Evolutionary conservation across 2,329 filamentous ascomycete species (phyloP), one percentile per base, ranked within the genome.

Genomic region (Lasiodiplodia theobromae): DNA sequence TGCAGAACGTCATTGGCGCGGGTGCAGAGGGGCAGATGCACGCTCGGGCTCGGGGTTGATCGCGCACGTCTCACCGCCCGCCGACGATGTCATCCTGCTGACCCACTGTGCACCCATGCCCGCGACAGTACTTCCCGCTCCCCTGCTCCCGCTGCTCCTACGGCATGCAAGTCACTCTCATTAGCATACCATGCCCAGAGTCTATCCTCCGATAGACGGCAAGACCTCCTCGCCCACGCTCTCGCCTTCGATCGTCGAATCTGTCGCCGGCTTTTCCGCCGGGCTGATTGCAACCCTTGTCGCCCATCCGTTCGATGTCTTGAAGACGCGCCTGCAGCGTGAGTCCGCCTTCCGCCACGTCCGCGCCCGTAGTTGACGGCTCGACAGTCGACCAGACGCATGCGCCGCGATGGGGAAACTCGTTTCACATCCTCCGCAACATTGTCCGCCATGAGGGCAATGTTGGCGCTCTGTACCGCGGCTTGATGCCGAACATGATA

Each of bases 311-410:
- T 88, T 99, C 70, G 96, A 99, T 82, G 90, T 99, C 71, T 90
- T 98, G 78, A 99, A 99, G 86, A 98, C 95, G 70, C 91, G 96
- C 71, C 89, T 99, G 77, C 96, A 99, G 83, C 90, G 92, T 94
- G 83, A 69, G 83, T 77, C 49, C n/a, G 64, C 31, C 31, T 44
- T 52, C 52, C 38, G 23, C 37, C 51, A 25, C 40, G n/a, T 12
- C 37, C 21, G 57, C 51, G 23, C 23, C 23, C 37, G 12, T 47
- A 47, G 37, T 40, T 69, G 54, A 70, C 58, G 44, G 52, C 37
- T 28, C 23, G 31, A 23, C 53, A 70, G 68, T 71, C 53, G 66
- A 71, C 51, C 67, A 66, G 65, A 60, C 49, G 60, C 56, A 53
- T 52, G 25, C 25, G 62, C 49, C 44, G 80, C 69, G 16, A 77